Evolutionary conservation across 2,329 filamentous ascomycete species (phyloP), one percentile per base, ranked within the genome.

Genomic region (Colletotrichum theobromicola): DNA sequence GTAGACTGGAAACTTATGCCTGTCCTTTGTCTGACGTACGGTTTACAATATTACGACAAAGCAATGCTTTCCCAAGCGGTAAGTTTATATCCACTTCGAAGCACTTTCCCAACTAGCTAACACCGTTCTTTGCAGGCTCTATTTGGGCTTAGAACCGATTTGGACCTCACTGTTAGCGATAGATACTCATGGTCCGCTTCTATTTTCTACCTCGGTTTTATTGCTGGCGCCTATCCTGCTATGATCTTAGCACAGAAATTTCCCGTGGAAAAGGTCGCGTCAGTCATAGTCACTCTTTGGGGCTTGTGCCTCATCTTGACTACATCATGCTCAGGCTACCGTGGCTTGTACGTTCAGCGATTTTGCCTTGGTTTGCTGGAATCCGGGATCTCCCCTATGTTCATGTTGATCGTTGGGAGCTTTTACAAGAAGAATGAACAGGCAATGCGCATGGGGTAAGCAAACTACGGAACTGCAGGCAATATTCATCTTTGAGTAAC

Each of bases 1-100:
- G 82, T 88, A 42, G 86, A 88, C 77, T 82, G 82, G 77, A 81
- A 81, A 32, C 79, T 89, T 1, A 83, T 88, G 81, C 85, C 87
- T 1, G 82, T 89, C 18, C 75, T 81, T 16, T 80, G 78, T 46
- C 76, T 79, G 30, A 82, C 81, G 3, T 82, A 82, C 65, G 80
- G 80, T 2, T 63, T 82, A 7, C 80, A 83, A 67, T 82, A 80
- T 65, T 82, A 81, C 62, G 81, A 82, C 32, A 73, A 73, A 34
- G 66, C 65, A 18, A 70, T 73, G 65, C 57, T 73, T 46, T 69
- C 80, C 35, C 80, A 81, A 30, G 81, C 81, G 13, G 79, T 79
- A 37, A 81, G 89, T 0, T 87, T 84, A 9, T 35, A 16, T 16
- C n/a, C 50, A n/a, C 15, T 58, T 37, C 30, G 7, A 63, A 71